Evolutionary conservation across 108 stramenopile genomes (phyloP), one percentile per base, ranked within the genome.

Genomic region (Conticribra guillardii): DNA sequence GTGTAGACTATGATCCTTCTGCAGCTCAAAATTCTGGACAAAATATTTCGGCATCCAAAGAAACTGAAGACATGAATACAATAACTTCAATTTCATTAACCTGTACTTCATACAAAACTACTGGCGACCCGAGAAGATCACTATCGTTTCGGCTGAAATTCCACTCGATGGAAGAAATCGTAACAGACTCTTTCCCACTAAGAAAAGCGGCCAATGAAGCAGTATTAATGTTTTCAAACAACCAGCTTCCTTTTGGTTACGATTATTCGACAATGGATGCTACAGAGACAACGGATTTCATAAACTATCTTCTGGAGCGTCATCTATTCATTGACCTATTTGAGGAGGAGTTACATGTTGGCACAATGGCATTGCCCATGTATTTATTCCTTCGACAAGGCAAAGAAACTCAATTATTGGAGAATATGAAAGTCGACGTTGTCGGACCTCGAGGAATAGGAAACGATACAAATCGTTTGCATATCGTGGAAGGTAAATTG

Each of bases 381-480:
- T 44, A 73, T 23, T 54, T 73, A 24, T 54, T 73, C 8, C 18
- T 73, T 7, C 27, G 71, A 45, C 71, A 73, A 57, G 71, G 71
- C n/a, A 62, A 44, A 24, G 29, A 24, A 4, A 44, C n/a, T 23
- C 28, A 50, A 64, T 21, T 23, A 3, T 45, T 73, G 62, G 61
- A 73, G 11, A 73, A 73, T 45, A n/a, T 73, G 22, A 54, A 60
- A 30, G 52, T 73, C 29, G 71, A 73, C 22, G 29, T 73, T 1
- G 54, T 73, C 30, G n/a, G n/a, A 3, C 49, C 69, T 2, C 14
- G 15, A 33, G 24, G 24, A 33, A 26, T 27, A 31, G 21, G 23
- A 11, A 17, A 45, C 53, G 17, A 60, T 23, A n/a, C n/a, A n/a
- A 34, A 51, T 22, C 57, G 34, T 17, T 23, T 34, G 11, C 9